Evolutionary conservation across 2,329 filamentous ascomycete genomes (phyloP), one percentile per base, ranked within the genome.

Genomic region (Ascochyta lentis): DNA sequence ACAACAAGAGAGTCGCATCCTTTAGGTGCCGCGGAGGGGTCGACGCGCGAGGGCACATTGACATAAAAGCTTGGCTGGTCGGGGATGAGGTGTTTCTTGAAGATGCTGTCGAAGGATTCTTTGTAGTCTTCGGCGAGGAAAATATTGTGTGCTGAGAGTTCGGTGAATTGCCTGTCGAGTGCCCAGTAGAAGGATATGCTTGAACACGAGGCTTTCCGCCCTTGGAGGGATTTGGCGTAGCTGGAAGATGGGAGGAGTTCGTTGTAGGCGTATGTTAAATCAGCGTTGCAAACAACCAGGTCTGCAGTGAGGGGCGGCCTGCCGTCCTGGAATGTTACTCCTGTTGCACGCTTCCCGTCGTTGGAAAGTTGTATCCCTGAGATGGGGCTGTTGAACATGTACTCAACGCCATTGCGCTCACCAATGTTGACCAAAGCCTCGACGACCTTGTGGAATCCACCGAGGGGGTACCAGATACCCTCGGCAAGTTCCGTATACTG

Each of bases 151-250:
- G 86, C 84, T 16, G 82, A 79, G 2, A 92, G 81, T 71, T 89
- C 83, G 0, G 85, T 83, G 1, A 91, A 77, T 47, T 81, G 80
- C 46, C 80, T 78, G 55, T 84, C 80, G 19, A 91, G 79, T 3
- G 84, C 83, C 89, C 88, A 92, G 79, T 91, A 92, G 76, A 92
- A 92, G 5, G 87, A 90, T 62, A 92, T 89, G 54, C 86, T 89
- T 60, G 86, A 89, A 76, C 89, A 91, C 0, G 87, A 90, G 1
- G 86, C 82, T 12, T 83, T 78, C 5, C 83, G 77, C 54, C 81
- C 79, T 51, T 73, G 68, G 29, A 84, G 75, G 3, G 76, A 76
- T 9, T 54, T 65, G 3, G 76, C 75, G 47, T 78, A 77, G 1
- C 75, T 68, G 33, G 81, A 80, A 5, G 79, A 74, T 0, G 87